Evolutionary conservation across 1,284 basidiomycete genomes (phyloP), one percentile per base, ranked within the genome.

Genomic region (Marasmius oreades): DNA sequence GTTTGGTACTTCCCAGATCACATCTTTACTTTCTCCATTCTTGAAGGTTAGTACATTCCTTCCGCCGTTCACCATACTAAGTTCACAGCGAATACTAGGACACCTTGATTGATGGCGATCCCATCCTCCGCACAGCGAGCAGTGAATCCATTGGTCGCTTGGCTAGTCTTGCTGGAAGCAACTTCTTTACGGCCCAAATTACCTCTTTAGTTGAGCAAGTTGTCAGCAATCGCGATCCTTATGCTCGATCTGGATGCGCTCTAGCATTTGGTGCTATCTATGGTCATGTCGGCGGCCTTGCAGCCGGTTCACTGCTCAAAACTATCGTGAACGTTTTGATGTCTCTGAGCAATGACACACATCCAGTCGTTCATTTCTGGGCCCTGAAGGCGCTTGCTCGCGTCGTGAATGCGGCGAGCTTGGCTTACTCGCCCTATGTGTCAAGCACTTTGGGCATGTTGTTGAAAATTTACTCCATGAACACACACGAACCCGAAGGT

Each of bases 261-360:
- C 72, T 95, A 18, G 92, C 95, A 0, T 95, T 99, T 63, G 95
- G 95, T n/a, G 81, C 93, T 6, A 93, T 99, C 46, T 98, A 98
- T 72, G 86, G 82, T 53, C 84, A 93, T 64, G 95, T 99, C 34
- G 97, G 97, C 14, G 93, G 95, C 36, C 79, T 99, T 20, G 92
- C 92, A 4, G 96, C 95, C 5, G 93, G 94, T 0, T 94, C 97
- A 0, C 80, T 98, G 14, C 81, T 99, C 58, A 98, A 98, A 73
- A 98, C 96, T 0, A 93, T 96, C 0, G 90, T 98, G 62, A 95
- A 98, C 66, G 89, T 99, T 55, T 78, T 98, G 48, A 94, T 98
- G 86, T 98, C 95, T 1, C 82, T 99, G 28, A 88, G 91, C 66
- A 94, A 91, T 59, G 97, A 99, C 69, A 94, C 97, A 0, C 97